Base-by-base conservation (phyloP, 2,329 filamentous ascomycete genomes). In the Ophiocordyceps camponoti-saundersi region DNA sequence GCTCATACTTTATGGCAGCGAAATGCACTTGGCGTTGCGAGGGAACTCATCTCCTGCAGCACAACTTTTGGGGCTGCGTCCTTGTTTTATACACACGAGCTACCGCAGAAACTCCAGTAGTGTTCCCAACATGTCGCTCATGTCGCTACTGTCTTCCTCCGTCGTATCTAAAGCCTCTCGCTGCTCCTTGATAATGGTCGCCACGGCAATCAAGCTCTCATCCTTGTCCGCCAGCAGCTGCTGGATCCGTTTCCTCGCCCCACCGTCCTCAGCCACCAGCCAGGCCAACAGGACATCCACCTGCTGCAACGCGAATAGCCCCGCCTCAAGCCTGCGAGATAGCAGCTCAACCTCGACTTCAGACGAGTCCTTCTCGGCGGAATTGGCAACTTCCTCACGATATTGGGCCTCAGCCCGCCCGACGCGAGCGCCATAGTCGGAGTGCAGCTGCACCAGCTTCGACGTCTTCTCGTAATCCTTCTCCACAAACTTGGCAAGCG, bases 401-500 rank as follows among this genome's bases (percentile, higher is more conserved):
- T 66, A 66, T 46, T 75, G 75, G 57, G 85, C 77, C 50, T 65
- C 61, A 18, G 59, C 61, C 18, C 52, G 54, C 46, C 89, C 82
- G 1, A 85, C 79, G 0, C 71, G 66, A 0, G 65, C 67, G 0
- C 75, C 73, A 59, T 88, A 94, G 13, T 85, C 82, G 44, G 77
- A 67, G 40, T 89, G 76, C 44, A 95, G 62, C 49, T 73, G 70
- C 34, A 94, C 61, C 5, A 96, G 69, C 58, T 80, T 85, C 6
- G 60, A 66, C 36, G 87, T 77, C 69, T 96, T 96, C 53, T 82
- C 86, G 60, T 93, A 95, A 53, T 95, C 80, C 59, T 87, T 94
- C 62, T 98, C 92, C 18, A 95, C 83, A 56, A 96, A 96, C 59
- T 98, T 98, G 44, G 89, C 90, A 4, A 96, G 72, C 1, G 82